These are phyloP conservation scores for Aspergillus nomiae DNA, from an alignment of 2,329 filamentous ascomycete genomes.

Conservation along the genomic window DNA sequence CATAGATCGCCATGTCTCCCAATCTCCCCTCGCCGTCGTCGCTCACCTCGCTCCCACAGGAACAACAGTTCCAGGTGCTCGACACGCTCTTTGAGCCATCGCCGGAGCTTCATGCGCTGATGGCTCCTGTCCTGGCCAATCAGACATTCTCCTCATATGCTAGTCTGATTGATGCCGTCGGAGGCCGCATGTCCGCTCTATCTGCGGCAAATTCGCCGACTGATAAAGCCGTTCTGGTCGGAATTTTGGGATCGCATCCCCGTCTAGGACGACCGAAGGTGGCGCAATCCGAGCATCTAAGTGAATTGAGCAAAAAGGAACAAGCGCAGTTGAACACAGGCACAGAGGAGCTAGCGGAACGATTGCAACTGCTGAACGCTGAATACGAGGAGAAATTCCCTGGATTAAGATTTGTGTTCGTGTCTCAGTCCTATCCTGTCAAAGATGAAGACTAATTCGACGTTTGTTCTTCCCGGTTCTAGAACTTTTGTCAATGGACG, in stretches of 20 bases:
- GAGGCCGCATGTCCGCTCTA: constrained; percentile 63
- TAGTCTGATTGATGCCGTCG: constrained; percentile 68
- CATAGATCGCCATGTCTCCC: constrained; percentile 21
- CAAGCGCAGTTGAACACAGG: constrained; percentile 71
- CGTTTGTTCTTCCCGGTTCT: not conserved
- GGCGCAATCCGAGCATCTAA: constrained; percentile 60
- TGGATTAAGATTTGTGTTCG: constrained; percentile 72
- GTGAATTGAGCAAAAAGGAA: constrained; percentile 76
- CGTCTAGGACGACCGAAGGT: constrained; percentile 66
- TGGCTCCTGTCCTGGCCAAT: constrained; percentile 66
- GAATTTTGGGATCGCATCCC: constrained; percentile 79
- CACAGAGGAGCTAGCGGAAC: constrained; percentile 43
- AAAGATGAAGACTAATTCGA: not conserved
- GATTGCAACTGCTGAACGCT: constrained; percentile 66
- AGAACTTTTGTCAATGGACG: constrained; percentile 87
- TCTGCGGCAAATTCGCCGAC: constrained; percentile 53
- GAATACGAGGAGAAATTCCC: constrained; percentile 78
- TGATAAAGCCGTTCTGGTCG: constrained; percentile 62
- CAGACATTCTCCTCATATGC: constrained; percentile 67
- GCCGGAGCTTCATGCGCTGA: constrained; percentile 69
- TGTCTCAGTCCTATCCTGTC: not conserved
- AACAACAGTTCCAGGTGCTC: constrained; percentile 58
- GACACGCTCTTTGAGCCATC: constrained; percentile 86
- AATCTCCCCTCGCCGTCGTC: constrained; percentile 60
- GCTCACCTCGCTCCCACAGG: constrained; percentile 59